Evolutionary conservation across 139 green algal species (phyloP), one percentile per base, ranked within the genome.

Genomic region (Ettlia oleoabundans): DNA sequence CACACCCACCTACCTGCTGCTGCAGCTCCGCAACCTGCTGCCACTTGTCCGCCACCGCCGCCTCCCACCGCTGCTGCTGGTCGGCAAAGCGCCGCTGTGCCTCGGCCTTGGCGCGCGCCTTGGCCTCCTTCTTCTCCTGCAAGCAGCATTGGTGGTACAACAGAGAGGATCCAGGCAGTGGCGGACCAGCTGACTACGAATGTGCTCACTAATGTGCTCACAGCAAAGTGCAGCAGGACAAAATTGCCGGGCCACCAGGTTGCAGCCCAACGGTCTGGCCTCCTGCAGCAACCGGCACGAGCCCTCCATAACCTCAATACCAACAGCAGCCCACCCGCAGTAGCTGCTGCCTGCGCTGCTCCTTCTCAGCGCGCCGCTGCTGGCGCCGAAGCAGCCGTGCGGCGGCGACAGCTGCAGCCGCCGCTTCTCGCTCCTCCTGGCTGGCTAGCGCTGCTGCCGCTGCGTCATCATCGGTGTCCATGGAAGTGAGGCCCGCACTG

Each of bases 31-130:
- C 83, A 15, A 81, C 51, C 42, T 83, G 41, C 32, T 40, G 26
- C 73, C 74, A 37, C 43, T 66, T 78, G 65, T 87, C 76, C 9
- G n/a, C 68, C 61, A 87, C 64, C 38, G 75, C 74, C 37, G 67
- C 64, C 64, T 87, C 35, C 83, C 83, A 87, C 1, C 63, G 63
- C 33, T 63, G 43, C 38, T 75, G 43, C 64, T 73, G 64, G 35
- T 87, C 76, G 8, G 75, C 83, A 51, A 73, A 87, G 28, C 76
- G 76, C 10, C 53, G 33, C 37, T 38, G 47, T 52, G 80, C 76
- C 37, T 87, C 83, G 6, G 75, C 76, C 0, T 32, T 28, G 5
- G 64, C 64, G 1, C 53, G 47, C 22, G 63, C 52, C 76, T 87
- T 80, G 26, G 76, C 83, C 18, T 63, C 64, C 37, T 68, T 69